A percentile compares a stretch with the other conserved stretches of the same genome.
Conservation (phyloP, 2,329 filamentous ascomycete genomes). For the Amauroascus niger region DNA sequence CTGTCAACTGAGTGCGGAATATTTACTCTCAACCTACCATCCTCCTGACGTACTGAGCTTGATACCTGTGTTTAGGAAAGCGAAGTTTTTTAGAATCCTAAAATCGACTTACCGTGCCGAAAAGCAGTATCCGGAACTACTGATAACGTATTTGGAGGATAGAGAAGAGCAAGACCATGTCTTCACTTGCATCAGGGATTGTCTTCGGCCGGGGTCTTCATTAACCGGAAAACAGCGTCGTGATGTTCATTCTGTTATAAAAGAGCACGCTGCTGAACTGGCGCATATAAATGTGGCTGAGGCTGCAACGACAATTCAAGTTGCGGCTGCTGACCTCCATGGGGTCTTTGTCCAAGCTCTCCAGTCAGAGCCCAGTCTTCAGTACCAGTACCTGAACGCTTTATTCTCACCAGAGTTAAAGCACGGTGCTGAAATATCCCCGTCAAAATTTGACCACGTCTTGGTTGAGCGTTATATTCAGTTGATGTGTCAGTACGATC, state of each 20-base stretch:
- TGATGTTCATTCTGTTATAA: slow-evolving; percentile 60
- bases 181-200: slow-evolving; percentile 70
- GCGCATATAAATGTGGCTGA: slow-evolving; percentile 56
- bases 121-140: slow-evolving; percentile 65
- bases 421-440: slow-evolving; percentile 25
- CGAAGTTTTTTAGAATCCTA: slow-evolving; percentile 80
- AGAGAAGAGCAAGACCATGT: slow-evolving; percentile 61
- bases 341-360: slow-evolving; percentile 54
- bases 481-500: slow-evolving; percentile 80
- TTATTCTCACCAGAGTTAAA: slow-evolving; percentile 56
- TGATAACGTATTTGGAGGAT: slow-evolving; percentile 79
- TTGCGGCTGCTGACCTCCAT: slow-evolving; percentile 53
- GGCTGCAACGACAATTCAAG: slow-evolving; percentile 56
- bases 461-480: slow-evolving; percentile 79
- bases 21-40: slow-evolving; percentile 84
- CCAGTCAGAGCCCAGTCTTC: slow-evolving; percentile 51
- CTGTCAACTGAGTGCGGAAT: slow-evolving; percentile 93
- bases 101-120: slow-evolving; percentile 79
- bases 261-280: slow-evolving; percentile 55
- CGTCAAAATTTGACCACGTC: slow-evolving; percentile 40
- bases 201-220: slow-evolving; percentile 54
- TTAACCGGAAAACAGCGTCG: slow-evolving; percentile 60
- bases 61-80: slow-evolving; percentile 66
- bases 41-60: slow-evolving; percentile 69
- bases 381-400: slow-evolving; percentile 66